These are phyloP conservation scores for Penicillium oxalicum DNA, from an alignment of 2,329 filamentous ascomycete species.

Conservation along the genomic window DNA sequence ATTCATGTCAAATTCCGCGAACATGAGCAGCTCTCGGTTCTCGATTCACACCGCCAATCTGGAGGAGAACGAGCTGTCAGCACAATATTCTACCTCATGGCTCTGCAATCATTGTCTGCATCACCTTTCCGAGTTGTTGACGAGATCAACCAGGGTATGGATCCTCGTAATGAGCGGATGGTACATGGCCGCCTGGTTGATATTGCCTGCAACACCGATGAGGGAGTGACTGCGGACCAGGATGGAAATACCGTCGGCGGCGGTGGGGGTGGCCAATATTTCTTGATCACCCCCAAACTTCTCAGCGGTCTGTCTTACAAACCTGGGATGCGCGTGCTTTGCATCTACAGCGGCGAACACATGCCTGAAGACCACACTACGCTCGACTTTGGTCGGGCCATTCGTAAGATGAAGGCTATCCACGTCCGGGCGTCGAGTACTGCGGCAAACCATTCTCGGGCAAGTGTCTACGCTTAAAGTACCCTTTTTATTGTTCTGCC, in stretches of 20 bases:
- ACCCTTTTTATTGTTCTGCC: no score
- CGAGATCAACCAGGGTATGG: conserved; percentile 99
- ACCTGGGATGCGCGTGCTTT: conserved; percentile 83
- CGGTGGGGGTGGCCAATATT: conserved; percentile 64
- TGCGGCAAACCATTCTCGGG: conserved; percentile 2
- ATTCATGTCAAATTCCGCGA: conserved; percentile 94
- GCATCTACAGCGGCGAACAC: conserved; percentile 81
- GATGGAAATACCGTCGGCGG: conserved; percentile 25
- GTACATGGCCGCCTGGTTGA: conserved; percentile 98
- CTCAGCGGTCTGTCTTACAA: conserved; percentile 81
- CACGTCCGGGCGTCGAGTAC: neutral
- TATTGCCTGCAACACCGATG: conserved; percentile 69
- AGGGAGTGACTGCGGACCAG: conserved; percentile 43
- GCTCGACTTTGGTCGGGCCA: conserved; percentile 34
- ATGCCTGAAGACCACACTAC: conserved; percentile 38
- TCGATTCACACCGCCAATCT: conserved; percentile 89
- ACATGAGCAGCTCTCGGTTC: conserved; percentile 72
- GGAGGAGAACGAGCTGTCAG: conserved; percentile 94
- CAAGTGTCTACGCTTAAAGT: conserved; percentile 14
- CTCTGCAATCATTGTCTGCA: conserved; percentile 84
- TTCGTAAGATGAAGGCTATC: conserved; percentile 31
- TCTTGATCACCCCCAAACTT: conserved; percentile 95
- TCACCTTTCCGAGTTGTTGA: conserved; percentile 97
- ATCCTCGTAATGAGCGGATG: conserved; percentile 95
- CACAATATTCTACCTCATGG: conserved; percentile 99